These are phyloP conservation scores for Acanthamoeba triangularis DNA, from an alignment of 208 protist genomes.

Conservation along the genomic window DNA sequence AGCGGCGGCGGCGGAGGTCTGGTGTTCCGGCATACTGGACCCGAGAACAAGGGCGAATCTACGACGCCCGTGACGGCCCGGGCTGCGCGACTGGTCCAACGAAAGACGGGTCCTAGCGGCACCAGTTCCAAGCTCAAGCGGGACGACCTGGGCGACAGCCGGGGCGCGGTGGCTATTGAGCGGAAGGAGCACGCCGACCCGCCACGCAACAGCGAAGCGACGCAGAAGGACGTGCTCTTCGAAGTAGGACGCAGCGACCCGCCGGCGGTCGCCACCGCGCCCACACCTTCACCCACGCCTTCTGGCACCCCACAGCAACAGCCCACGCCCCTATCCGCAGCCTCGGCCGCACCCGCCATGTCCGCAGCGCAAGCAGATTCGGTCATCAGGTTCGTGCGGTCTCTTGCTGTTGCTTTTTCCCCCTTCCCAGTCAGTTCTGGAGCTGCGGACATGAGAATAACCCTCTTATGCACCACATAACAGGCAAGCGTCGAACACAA, in stretches of 20 bases:
- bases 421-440: neutral
- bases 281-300: neutral
- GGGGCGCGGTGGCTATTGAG: neutral
- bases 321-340: neutral
- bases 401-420: neutral
- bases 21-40: conserved; percentile 17
- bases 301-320: neutral
- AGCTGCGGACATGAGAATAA: no score
- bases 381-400: neutral
- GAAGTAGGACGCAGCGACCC: neutral
- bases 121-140: neutral
- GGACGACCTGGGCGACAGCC: neutral
- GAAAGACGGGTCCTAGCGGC: neutral
- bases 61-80: neutral
- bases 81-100: conserved; percentile 1
- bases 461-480: neutral
- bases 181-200: neutral
- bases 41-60: conserved; percentile 1
- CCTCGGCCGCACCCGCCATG: neutral
- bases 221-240: neutral
- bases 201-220: neutral
- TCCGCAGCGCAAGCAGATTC: neutral
- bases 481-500: conserved; percentile 49
- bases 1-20: neutral
- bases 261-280: neutral